Base-by-base conservation (phyloP, 2,329 filamentous ascomycete species). In the Botrytis paeoniae region DNA sequence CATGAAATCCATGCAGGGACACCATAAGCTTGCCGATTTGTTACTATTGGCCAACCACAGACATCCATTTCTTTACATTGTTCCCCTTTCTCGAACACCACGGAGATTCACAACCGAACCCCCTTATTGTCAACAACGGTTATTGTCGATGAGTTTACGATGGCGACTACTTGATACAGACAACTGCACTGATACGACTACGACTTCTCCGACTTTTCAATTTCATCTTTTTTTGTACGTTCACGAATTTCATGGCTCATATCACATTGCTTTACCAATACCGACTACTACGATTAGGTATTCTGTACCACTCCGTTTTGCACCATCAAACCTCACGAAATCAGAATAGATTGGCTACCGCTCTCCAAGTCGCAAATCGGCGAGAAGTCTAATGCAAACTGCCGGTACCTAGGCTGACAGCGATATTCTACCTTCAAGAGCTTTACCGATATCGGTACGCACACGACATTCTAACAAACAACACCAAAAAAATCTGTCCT, bases 1-100 rank as follows among this genome's bases (percentile, higher is more conserved):
- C 70, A 72, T 72, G 61, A 25, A 68, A 45, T 48, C 10, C 70
- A 72, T 72, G 70, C 70, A 72, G 70, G 62, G 61, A 59, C 70
- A 60, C 45, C 70, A 66, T 66, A 57, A 43, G 59, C 70, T 60
- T 72, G 32, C 61, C 22, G 9, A 57, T 68, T 66, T 45, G 35
- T 37, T 41, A 45, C 59, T 37, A 72, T 72, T 72, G 51, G 70
- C 59, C 70, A 70, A 48, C 41, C 35, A 37, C 18, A 37, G 32
- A 39, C 57, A 39, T 51, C 22, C 48, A 22, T 32, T 63, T 18
- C 41, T 48, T 39, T 32, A 12, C n/a, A 45, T n/a, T 8, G 22
- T 70, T 29, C 69, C 57, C 41, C 41, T 63, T 62, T 61, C 57
- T 70, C 41, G 5, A 41, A 57, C 9, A 29, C 25, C 18, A 41